Base-by-base conservation (phyloP, 2,329 filamentous ascomycete species). In the Tolypocladium nubicola region DNA sequence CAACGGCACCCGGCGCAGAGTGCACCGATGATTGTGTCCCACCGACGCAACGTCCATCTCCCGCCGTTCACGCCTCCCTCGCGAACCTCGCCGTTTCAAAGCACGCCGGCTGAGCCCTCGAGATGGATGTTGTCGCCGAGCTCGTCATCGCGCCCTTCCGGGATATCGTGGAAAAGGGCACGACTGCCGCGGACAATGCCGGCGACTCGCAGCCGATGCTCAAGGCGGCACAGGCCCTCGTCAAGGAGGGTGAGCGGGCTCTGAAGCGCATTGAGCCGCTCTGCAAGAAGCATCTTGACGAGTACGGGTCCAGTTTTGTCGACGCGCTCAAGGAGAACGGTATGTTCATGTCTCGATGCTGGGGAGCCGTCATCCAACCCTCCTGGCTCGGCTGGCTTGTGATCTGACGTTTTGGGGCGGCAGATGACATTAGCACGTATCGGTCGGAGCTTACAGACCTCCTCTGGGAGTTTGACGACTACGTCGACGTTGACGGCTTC, bases 391-490 rank as follows among this genome's bases (percentile, higher is more conserved):
- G 10, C 26, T 8, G 10, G 47, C 47, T 13, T 21, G 2, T 35
- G 16, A 2, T 40, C 50, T 56, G 16, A 53, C 37, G 6, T 40
- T n/a, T 26, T 13, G 16, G 19, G 8, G 11, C 26, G 3, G 11
- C 60, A 82, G 80, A 78, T 57, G 77, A 77, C 39, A 79, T 84
- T 55, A 74, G 77, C 56, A 67, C 73, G 50, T 76, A 74, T 58
- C 73, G 79, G 52, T 70, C 71, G 21, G 72, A 77, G 57, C 69
- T 84, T 45, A 77, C 73, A 58, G 74, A 79, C 52, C 63, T 81
- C 30, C 67, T 83, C 8, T 84, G 79, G 75, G 80, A 79, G 55
- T 82, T 84, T 61, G 81, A 84, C 57, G 80, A 83, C 56, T 81
- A 72, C 61, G 67, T 78, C 59, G 76, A 80, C 54, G 62, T 69